Evolutionary conservation across 441 rosid species (phyloP).

Genomic region (Arabidopsis lyrata): DNA sequence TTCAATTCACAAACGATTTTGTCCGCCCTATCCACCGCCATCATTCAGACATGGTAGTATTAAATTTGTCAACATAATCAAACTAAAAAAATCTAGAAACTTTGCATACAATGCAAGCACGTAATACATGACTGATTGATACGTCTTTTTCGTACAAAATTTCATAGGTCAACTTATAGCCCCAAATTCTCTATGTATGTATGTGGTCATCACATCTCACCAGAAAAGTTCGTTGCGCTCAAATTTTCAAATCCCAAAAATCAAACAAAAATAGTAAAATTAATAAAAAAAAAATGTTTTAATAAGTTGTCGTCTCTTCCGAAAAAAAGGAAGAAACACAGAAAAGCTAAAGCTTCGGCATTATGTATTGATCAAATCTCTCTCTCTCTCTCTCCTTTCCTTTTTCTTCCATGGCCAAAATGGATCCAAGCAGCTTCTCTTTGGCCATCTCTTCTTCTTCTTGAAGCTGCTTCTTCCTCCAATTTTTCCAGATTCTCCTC

Average conservation of each 20-base stretch:
- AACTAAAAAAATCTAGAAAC: background rate
- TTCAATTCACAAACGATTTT: no score
- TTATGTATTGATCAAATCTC: conserved; percentile 1
- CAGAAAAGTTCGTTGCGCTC: conserved; percentile 42
- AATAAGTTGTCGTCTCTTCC: conserved; percentile 38
- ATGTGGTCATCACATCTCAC: conserved; percentile 41
- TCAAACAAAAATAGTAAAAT: conserved; percentile 1
- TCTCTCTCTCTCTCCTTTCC: conserved; percentile 11
- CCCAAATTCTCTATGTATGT: conserved; percentile 2
- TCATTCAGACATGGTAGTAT: background rate
- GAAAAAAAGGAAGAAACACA: conserved; percentile 35
- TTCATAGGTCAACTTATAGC: conserved; percentile 27
- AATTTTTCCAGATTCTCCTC: background rate
- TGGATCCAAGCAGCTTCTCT: conserved; percentile 23
- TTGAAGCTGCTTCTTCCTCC: conserved; percentile 1
- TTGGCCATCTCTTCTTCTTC: conserved; percentile 51
- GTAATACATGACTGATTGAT: conserved; percentile 25
- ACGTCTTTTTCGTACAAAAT: conserved; percentile 17
- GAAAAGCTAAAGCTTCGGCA: conserved; percentile 16
- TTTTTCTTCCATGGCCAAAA: conserved; percentile 53
- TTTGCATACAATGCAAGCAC: conserved; percentile 28
- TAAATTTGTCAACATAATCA: conserved; percentile 25
- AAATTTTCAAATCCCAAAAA: conserved; percentile 3
- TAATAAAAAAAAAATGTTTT: background rate
- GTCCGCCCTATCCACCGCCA: no score